These are phyloP conservation scores for Vigna reflexopilosa DNA, from an alignment of 306 rosid genomes.

Conservation along the genomic window DNA sequence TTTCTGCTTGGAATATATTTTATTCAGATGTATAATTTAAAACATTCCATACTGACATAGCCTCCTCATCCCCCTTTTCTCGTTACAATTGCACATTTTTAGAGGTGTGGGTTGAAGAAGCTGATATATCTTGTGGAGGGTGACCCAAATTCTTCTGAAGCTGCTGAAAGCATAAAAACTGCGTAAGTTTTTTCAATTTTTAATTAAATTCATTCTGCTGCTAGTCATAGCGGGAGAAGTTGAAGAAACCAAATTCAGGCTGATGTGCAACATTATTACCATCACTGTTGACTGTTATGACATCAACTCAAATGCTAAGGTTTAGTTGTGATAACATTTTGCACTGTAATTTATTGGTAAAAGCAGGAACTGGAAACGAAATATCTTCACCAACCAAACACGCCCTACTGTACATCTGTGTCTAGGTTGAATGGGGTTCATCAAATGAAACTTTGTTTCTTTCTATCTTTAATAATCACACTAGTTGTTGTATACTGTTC, in stretches of 20 bases:
- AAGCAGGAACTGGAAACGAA: neutral
- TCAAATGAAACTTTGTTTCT: constrained; percentile 3
- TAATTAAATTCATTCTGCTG: constrained; percentile 5
- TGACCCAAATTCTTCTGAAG: constrained; percentile 93
- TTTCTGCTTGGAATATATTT: constrained; percentile 10
- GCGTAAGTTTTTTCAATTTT: constrained; percentile 62
- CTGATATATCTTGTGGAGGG: constrained; percentile 98
- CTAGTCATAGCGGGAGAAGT: neutral
- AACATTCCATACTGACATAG: constrained; percentile 38
- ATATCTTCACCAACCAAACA: neutral
- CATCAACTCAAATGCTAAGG: neutral
- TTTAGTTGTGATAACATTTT: neutral
- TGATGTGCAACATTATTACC: neutral
- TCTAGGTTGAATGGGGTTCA: constrained; percentile 13
- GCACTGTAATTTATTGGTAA: neutral
- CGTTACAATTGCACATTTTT: constrained; percentile 44
- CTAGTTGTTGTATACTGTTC: neutral
- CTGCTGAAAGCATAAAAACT: constrained; percentile 94
- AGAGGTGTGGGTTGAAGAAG: constrained; percentile 95
- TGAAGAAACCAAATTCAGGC: neutral
- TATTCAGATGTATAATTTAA: constrained; percentile 20
- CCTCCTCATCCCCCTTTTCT: constrained; percentile 7
- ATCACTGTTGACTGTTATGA: neutral
- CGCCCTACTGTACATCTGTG: neutral
- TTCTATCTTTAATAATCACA: constrained; percentile 12